These are phyloP conservation scores for Capillidium rhysosporum DNA, from an alignment of 371 early-diverging fungal genomes.

Conservation along the genomic window DNA sequence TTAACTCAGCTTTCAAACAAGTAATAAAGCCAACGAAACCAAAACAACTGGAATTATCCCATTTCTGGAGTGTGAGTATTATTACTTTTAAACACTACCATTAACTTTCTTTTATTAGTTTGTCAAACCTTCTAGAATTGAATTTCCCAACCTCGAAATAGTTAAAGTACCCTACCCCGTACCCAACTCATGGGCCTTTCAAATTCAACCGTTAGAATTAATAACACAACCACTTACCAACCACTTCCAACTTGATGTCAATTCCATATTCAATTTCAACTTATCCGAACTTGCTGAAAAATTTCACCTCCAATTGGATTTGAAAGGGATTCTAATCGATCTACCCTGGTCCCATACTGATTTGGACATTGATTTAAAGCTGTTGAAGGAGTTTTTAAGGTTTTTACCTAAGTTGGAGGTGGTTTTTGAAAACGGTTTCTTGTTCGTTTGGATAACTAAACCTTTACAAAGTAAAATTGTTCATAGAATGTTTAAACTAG, in stretches of 20 bases:
- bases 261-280: not conserved
- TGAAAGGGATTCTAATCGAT: constrained; percentile 35
- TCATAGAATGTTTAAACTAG: constrained; percentile 26
- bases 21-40: not conserved
- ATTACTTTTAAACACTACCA: no score
- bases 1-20: no score
- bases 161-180: constrained; percentile 10
- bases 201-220: constrained; percentile 2
- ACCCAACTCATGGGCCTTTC: constrained; percentile 9
- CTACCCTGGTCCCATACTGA: constrained; percentile 28
- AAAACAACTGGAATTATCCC: not conserved
- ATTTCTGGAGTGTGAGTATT: constrained; percentile 1
- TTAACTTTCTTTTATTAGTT: not conserved
- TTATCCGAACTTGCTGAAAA: not conserved
- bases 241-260: not conserved
- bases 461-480: constrained; percentile 31
- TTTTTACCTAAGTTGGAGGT: constrained; percentile 23
- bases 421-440: constrained; percentile 28
- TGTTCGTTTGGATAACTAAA: constrained; percentile 41
- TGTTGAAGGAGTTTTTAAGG: not conserved
- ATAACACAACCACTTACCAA: not conserved
- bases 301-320: not conserved
- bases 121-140: constrained; percentile 1
- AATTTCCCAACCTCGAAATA: not conserved
- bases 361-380: no score